Evolutionary conservation across 495 filamentous ascomycete species (phyloP).

Genomic region (Talaromyces nanjingensis): DNA sequence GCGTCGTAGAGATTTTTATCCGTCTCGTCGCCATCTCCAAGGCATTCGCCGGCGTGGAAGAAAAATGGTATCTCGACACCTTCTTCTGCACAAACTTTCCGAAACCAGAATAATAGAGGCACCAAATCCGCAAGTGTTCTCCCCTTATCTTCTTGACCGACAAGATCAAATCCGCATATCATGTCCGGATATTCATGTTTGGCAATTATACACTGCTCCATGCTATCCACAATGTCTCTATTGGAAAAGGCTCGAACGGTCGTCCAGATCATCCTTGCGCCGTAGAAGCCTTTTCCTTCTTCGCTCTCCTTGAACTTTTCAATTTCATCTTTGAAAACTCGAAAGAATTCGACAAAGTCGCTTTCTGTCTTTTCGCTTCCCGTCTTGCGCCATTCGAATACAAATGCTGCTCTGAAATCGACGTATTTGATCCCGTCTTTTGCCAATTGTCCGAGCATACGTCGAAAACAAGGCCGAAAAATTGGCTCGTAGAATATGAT

Average conservation of each 20-base stretch:
- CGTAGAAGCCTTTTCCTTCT: conserved; percentile 72
- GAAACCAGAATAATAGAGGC: conserved; percentile 88
- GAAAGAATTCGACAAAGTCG: conserved; percentile 58
- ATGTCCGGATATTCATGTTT: conserved; percentile 73
- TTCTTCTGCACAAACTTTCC: conserved; percentile 70
- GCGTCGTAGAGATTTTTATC: conserved; percentile 90
- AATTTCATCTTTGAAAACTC: conserved; percentile 71
- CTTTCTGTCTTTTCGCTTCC: conserved; percentile 53
- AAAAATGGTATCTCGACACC: conserved; percentile 87
- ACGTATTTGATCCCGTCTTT: conserved; percentile 78
- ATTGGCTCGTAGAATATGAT: conserved; percentile 89
- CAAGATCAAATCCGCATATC: conserved; percentile 82
- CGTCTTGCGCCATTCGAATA: conserved; percentile 50
- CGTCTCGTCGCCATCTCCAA: conserved; percentile 66
- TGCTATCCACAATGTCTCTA: conserved; percentile 61
- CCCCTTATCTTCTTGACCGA: conserved; percentile 77
- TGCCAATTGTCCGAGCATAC: conserved; percentile 58
- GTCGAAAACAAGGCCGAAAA: conserved; percentile 64
- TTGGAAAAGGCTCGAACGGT: conserved; percentile 54
- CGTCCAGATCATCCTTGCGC: conserved; percentile 84
- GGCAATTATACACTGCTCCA: conserved; percentile 77
- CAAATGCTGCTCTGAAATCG: conserved; percentile 59
- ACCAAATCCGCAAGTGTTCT: conserved; percentile 67
- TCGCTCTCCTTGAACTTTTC: conserved; percentile 63
- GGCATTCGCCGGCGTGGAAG: conserved; percentile 84